Base-by-base conservation (phyloP, 2,329 filamentous ascomycete genomes). In the Trichoderma breve region DNA sequence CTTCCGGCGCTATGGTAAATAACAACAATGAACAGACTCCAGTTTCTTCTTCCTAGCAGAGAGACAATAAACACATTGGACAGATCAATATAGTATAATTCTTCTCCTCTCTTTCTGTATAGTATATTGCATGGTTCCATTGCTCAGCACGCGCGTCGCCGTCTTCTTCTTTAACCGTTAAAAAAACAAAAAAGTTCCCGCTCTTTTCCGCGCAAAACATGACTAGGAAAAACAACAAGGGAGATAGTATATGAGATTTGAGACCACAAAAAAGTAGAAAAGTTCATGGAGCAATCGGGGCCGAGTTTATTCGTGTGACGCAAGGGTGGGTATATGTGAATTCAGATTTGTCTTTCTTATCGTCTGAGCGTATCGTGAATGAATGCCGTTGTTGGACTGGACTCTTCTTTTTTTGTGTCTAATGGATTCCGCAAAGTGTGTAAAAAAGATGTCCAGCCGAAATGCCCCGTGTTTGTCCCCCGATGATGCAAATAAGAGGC, bases 261-360 rank as follows among this genome's bases (percentile, higher is more conserved):
- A 67, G 51, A 67, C 51, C 15, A 28, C 39, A 18, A 39, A 12
- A 26, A 11, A 18, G 6, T 15, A 15, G 3, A 34, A 24, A 30
- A 39, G 18, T n/a, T 47, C 36, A 47, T 30, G 36, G 18, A 26
- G 60, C 34, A 39, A 39, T 21, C 39, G 28, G 30, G 30, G 12
- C 26, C n/a, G 32, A 65, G 70, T 60, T 53, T 47, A 65, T 67
- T 66, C 63, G 57, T 62, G 39, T 53, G 34, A 58, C 24, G 64
- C 51, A 67, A 51, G 39, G 64, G 63, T 47, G 58, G 34, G 34
- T 67, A 67, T 67, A 58, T 67, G 64, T 58, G 32, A 67, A 30
- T 43, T 58, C 24, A 43, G 34, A 21, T 58, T 21, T 43, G 39
- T 43, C 39, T 43, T 24, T 58, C 26, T 60, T 21, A 36, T 57